Base-by-base conservation (phyloP, 2,329 filamentous ascomycete genomes). In the Verticillium nubilum region DNA sequence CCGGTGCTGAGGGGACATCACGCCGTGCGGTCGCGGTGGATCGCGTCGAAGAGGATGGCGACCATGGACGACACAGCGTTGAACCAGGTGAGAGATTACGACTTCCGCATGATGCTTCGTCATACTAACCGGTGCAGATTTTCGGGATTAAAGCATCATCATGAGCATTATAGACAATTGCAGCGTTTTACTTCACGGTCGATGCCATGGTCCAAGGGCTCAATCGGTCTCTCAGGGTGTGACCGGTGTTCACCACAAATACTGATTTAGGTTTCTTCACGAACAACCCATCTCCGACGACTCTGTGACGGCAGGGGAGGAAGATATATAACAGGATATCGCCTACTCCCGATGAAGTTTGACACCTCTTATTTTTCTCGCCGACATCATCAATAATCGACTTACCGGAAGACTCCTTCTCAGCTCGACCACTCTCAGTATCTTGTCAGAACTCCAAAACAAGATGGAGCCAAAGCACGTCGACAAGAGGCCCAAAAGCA, bases 31-130 rank as follows among this genome's bases (percentile, higher is more conserved):
- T 86, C 90, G 65, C 83, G 91, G 61, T 91, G 93, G 73, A 97
- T 98, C 68, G 89, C 89, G 59, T 91, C 95, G 67, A 98, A 98
- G 79, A 87, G 86, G 67, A 85, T 88, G 77, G 92, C 93, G 2
- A 84, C 92, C 60, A 83, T 92, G 77, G 90, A 97, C 72, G 83
- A 87, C 55, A 86, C 89, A 69, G 91, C 92, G 15, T 75, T 98
- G 69, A 94, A 93, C 72, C 92, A 97, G 86, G 90, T 93, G 19
- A 50, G 42, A 50, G 42, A n/a, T n/a, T n/a, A n/a, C 42, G 5
- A 19, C 42, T 50, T 23, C n/a, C 5, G 42, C 9, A 7, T 50
- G 9, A n/a, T 13, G 42, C 9, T 5, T 35, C 13, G 37, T 27
- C 47, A 33, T 54, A 52, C 12, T 42, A 19, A 23, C 19, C 67